These are phyloP conservation scores for Tricholoma saponaceum DNA, from an alignment of 768 basidiomycete genomes.

Conservation along the genomic window DNA sequence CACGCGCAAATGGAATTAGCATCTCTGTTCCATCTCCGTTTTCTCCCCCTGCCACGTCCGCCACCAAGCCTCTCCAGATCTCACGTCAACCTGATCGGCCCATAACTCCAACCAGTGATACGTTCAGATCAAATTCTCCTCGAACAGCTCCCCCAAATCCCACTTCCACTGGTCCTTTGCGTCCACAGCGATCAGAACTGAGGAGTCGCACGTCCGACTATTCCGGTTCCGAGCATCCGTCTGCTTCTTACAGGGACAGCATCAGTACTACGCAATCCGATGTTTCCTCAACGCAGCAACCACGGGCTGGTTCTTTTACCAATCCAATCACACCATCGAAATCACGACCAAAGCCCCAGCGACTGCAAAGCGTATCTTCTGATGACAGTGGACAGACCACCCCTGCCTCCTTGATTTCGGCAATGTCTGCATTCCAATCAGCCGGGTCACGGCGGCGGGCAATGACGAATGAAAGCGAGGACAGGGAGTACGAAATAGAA, in stretches of 20 bases:
- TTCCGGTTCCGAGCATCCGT: conserved; percentile 43
- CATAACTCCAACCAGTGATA: conserved; percentile 44
- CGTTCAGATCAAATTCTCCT: conserved; percentile 32
- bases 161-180: conserved; percentile 46
- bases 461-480: conserved; percentile 48
- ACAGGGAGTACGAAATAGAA: conserved; percentile 53
- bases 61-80: conserved; percentile 58
- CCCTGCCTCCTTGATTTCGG: conserved; percentile 48
- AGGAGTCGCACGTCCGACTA: conserved; percentile 53
- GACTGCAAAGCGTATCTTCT: conserved; percentile 26
- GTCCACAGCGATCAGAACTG: conserved; percentile 66
- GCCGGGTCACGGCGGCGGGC: conserved; percentile 56
- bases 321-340: conserved; percentile 12
- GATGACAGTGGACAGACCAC: conserved; percentile 34
- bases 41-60: conserved; percentile 30
- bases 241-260: conserved; percentile 42
- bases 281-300: conserved; percentile 9
- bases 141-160: conserved; percentile 33
- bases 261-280: conserved; percentile 41
- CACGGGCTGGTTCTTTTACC: conserved; percentile 4
- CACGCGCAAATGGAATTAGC: conserved; percentile 33
- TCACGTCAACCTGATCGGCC: conserved; percentile 51
- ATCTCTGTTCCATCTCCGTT: conserved; percentile 31
- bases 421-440: conserved; percentile 67
- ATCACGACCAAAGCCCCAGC: conserved; percentile 24